Base-by-base conservation (phyloP, 1,284 basidiomycete species). In the Thecaphora thlaspeos region DNA sequence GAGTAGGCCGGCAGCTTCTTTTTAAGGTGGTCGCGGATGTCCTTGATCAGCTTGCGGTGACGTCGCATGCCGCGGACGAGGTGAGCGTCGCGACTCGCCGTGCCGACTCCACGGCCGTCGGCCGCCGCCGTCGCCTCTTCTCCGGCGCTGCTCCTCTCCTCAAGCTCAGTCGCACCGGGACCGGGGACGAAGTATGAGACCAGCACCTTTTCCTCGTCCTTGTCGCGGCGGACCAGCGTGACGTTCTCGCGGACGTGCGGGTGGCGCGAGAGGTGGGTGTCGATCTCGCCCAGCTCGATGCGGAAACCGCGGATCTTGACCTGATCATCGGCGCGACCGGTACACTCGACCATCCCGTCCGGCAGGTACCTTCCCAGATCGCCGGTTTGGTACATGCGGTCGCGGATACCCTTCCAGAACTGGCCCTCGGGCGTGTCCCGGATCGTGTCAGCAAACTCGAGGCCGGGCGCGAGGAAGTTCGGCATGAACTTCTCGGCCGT, bases 291-390 rank as follows among this genome's bases (percentile, higher is more conserved):
- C 7, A 98, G 84, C 80, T 99, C 95, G 77, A 99, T 98, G 32
- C 95, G 84, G 87, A 99, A 99, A 8, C 95, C 95, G 59, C 95
- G 90, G 79, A 99, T 98, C 82, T 99, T 98, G 81, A 99, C 91
- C 79, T 99, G 95, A 77, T 98, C 95, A 77, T 99, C 95, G 4
- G 93, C 93, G 44, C 95, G 87, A 11, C 95, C 95, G 0, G 91
- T 94, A 80, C 95, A 98, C 78, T 98, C 95, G 17, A 99, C 95
- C 37, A 85, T 87, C 4, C 95, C 95, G 76, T 91, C 86, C 2
- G 95, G 91, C 26, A 90, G 82, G 80, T 98, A 98, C 15, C 95
- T 85, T 3, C 95, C 95, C 2, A 99, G 83, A 80, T 99, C 95
- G 28, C 95, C 95, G 23, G 91, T 93, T 62, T 91, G 86, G 80